Base-by-base conservation (phyloP, 768 basidiomycete genomes). In the Pleurotus citrinopileatus region DNA sequence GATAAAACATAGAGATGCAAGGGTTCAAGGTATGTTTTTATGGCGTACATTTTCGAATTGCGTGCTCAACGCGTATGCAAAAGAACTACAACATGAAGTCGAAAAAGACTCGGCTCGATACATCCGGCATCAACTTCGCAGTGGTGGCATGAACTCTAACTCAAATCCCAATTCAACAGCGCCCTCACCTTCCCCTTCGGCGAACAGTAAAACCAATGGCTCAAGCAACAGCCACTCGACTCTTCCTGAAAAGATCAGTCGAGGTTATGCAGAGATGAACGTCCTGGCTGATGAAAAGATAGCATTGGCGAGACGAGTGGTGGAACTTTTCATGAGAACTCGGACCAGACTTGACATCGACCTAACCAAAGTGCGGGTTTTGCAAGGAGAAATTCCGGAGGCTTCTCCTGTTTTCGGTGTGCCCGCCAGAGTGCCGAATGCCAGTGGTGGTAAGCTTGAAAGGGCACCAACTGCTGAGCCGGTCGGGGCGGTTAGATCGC, bases 271-370 rank as follows among this genome's bases (percentile, higher is more conserved):
- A 12, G 70, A 76, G 59, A 63, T 78, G 20, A 66, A 72, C 42
- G 52, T 61, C 8, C 67, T 77, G 2, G 61, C 70, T 7, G 58
- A 63, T 5, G 73, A 78, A 52, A 77, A 77, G 60, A 61, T 72
- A n/a, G 58, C 48, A 5, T 63, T 77, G 5, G 72, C 74, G 0
- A 65, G 74, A 55, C 69, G 69, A 5, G 66, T 79, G 15, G 66
- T 77, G 52, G 68, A 70, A 15, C 67, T 77, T 12, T 57, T 78
- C 17, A 66, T 63, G 4, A 65, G 72, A 13, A 75, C 74, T 8
- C 68, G 70, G 22, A 68, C 74, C 22, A 68, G 75, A 32, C 68
- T 80, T 12, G 77, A 77, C 53, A 62, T 69, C 10, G 78, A 80
- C 57, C 61, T 80, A 32, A 57, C 57, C 12, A 69, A 67, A 54